Evolutionary conservation across 305 asterid genomes (phyloP), one percentile per base, ranked within the genome.

Genomic region (Nicotiana rustica): DNA sequence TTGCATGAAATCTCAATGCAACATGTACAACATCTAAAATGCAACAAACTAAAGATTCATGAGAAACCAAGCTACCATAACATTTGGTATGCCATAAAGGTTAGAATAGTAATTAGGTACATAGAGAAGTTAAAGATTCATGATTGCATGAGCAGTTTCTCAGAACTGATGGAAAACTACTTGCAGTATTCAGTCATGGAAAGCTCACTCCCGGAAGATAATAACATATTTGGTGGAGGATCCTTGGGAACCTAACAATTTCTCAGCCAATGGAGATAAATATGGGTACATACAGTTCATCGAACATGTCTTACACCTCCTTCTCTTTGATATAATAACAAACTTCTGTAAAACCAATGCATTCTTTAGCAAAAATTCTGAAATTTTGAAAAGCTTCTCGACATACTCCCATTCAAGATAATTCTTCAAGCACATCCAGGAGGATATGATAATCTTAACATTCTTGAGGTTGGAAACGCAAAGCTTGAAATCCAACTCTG

Each of bases 41-140:
- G 67, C 6, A 61, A 61, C 12, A 5, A 61, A 61, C 67, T 19
- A 8, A 18, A 19, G 67, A 14, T 61, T 61, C 67, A 19, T 19
- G 67, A 61, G 67, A 18, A 59, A 57, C 62, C 17, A 57, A 59
- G 33, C 5, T 61, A 19, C 67, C 67, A 61, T 19, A 7, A 61
- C 14, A 61, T 19, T 61, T 61, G 67, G 33, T 7, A 19, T 61
- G 67, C 33, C 67, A 19, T 61, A 61, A 7, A 33, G 67, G 67
- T 61, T 19, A 61, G 33, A 7, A 19, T 9, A 61, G 13, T 19
- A 4, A 55, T 14, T 14, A 14, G 33, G 19, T 61, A 9, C 15
- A 61, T 61, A 61, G 14, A 61, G 67, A 61, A 61, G 67, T 61
- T 61, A 60, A 60, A 60, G 64, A 60, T 19, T 18, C 67, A 61